Evolutionary conservation across 2,329 filamentous ascomycete genomes (phyloP).

Genomic region (Venturiaceae sp.): DNA sequence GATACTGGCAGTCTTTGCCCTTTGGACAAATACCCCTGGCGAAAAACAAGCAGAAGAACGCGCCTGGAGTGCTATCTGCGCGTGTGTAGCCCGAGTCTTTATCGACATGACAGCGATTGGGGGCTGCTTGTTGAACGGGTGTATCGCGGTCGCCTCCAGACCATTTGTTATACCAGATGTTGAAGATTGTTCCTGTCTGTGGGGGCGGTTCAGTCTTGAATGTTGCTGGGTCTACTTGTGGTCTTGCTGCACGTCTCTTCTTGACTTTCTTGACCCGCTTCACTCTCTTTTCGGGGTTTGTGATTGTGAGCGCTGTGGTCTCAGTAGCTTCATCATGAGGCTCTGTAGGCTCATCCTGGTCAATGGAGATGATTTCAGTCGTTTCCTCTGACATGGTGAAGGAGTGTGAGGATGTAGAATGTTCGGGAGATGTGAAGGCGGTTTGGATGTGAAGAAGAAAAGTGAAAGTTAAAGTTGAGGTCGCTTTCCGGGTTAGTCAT

Average conservation of each 20-base stretch:
- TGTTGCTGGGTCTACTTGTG: slow-evolving; percentile 78
- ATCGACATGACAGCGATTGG: slow-evolving; percentile 77
- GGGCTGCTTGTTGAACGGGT: slow-evolving; percentile 73
- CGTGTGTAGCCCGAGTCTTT: slow-evolving; percentile 47
- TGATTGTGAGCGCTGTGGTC: slow-evolving; percentile 4
- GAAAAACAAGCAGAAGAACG: slow-evolving; percentile 90
- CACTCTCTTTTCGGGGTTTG: slow-evolving; percentile 13
- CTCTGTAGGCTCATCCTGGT: neutral
- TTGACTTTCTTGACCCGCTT: slow-evolving; percentile 84
- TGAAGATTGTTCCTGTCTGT: slow-evolving; percentile 92
- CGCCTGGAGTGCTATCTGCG: slow-evolving; percentile 45
- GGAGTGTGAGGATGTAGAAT: neutral
- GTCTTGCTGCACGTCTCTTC: slow-evolving; percentile 80
- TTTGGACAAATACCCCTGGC: slow-evolving; percentile 73
- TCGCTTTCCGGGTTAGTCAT: no score
- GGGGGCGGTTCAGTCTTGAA: slow-evolving; percentile 78
- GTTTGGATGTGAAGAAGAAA: neutral
- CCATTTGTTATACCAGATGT: slow-evolving; percentile 99
- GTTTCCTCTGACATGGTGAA: neutral
- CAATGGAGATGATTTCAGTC: neutral
- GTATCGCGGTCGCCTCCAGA: slow-evolving; percentile 90
- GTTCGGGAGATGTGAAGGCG: neutral
- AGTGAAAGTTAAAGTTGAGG: neutral
- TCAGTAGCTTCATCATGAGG: neutral
- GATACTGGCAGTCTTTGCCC: slow-evolving; percentile 86